A percentile compares a stretch with the other conserved stretches of the same genome.
Evolutionary conservation across 305 asterid genomes (phyloP).

Genomic region (Striga hermonthica): DNA sequence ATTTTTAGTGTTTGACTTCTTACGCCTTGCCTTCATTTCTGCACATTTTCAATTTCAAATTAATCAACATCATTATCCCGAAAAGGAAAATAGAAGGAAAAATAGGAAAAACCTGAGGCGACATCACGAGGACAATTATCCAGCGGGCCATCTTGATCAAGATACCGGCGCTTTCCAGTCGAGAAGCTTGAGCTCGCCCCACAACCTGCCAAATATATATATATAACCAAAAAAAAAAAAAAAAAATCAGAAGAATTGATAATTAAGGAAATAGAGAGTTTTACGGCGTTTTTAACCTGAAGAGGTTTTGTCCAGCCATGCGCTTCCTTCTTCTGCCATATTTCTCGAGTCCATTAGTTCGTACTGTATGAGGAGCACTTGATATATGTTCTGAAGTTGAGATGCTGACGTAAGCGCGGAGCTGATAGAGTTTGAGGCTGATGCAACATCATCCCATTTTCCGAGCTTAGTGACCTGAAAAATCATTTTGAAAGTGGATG

Average conservation of each 20-base stretch:
- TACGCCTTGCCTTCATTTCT: conserved; percentile 37
- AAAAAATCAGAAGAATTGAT: neutral
- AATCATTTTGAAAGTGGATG: too few species aligned
- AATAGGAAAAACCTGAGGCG: conserved; percentile 35
- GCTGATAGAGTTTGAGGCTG: conserved; percentile 35
- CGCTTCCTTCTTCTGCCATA: conserved; percentile 29
- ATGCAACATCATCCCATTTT: conserved; percentile 69
- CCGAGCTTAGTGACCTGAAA: conserved; percentile 54
- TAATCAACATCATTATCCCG: neutral
- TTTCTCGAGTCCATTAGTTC: conserved; percentile 58
- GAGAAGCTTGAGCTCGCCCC: conserved; percentile 29
- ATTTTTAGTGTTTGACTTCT: conserved; percentile 29
- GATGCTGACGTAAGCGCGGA: conserved; percentile 34
- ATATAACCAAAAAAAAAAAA: too few species aligned
- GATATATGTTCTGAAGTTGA: conserved; percentile 55
- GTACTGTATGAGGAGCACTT: conserved; percentile 45
- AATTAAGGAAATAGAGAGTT: neutral
- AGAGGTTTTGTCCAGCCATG: conserved; percentile 34
- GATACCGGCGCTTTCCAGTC: neutral
- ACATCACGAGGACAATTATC: conserved; percentile 27
- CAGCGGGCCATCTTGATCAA: conserved; percentile 21
- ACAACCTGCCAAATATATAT: conserved; percentile 25
- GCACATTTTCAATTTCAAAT: conserved; percentile 24
- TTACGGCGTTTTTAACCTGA: conserved; percentile 7
- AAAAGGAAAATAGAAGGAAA: conserved; percentile 10